Conservation (phyloP, 148 eudicot species). For the Chenopodium suecicum region DNA sequence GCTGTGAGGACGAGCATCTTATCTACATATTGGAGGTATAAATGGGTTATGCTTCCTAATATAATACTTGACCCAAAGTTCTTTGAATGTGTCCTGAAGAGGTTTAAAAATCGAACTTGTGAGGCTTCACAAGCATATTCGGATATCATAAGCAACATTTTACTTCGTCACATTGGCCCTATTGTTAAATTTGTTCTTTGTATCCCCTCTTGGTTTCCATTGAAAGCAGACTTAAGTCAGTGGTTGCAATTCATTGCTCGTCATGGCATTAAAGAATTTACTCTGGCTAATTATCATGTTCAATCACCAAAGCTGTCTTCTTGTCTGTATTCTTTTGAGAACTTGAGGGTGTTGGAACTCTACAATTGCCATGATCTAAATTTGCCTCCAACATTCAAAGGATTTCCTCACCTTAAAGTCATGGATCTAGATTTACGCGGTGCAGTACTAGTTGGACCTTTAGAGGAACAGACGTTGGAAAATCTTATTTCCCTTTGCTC, state of each 20-base stretch:
- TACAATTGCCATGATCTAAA: not conserved
- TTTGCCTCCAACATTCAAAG: not conserved
- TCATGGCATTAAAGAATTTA: not conserved
- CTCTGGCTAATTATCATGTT: not conserved
- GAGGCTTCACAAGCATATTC: not conserved
- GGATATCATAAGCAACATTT: not conserved
- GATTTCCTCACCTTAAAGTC: not conserved
- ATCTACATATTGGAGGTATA: slow-evolving; percentile 20
- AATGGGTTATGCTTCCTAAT: slow-evolving; percentile 20
- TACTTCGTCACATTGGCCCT: slow-evolving; percentile 3
- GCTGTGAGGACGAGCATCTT: not conserved
- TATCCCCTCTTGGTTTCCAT: not conserved
- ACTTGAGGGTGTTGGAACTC: not conserved
- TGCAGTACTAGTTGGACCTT: too few species aligned
- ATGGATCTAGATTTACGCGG: not conserved
- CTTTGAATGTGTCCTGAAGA: not conserved
- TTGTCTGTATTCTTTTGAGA: not conserved
- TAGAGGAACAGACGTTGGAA: not conserved
- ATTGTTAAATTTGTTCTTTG: not conserved
- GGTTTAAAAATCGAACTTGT: too few species aligned
- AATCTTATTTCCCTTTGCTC: not conserved
- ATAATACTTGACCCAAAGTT: slow-evolving; percentile 18
- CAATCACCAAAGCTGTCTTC: not conserved
- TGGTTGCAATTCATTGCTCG: not conserved
- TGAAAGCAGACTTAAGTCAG: not conserved